Conservation (phyloP, 2,329 filamentous ascomycete species). For the Xylaria sp. region DNA sequence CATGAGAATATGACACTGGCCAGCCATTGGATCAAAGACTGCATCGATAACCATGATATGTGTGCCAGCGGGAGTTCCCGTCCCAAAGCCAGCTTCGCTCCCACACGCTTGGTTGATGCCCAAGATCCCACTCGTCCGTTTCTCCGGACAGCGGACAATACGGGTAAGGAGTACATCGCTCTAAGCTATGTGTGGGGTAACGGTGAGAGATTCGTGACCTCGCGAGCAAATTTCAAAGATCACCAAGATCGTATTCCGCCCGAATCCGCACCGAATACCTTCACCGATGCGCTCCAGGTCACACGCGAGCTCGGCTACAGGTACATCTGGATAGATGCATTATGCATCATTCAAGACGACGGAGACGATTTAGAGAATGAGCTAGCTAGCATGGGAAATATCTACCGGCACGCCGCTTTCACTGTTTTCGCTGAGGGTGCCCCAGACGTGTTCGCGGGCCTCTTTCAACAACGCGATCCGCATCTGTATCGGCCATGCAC, state of each 20-base stretch:
- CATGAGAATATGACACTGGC: conserved; percentile 13
- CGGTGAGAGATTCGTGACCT: conserved; percentile 1
- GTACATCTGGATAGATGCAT: conserved; percentile 35
- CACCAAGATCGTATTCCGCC: conserved; percentile 7
- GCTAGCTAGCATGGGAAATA: conserved; percentile 23
- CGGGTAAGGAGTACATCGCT: conserved; percentile 6
- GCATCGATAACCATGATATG: conserved; percentile 16
- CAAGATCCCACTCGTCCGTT: conserved; percentile 13
- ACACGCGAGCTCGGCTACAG: conserved; percentile 20
- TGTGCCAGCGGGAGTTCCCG: conserved; percentile 13
- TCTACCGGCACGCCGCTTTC: conserved; percentile 26
- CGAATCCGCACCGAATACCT: background rate
- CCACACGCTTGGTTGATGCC: conserved; percentile 20
- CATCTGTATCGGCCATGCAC: conserved; percentile 18
- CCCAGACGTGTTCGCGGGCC: conserved; percentile 20
- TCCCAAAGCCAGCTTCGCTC: background rate
- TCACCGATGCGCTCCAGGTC: conserved; percentile 8
- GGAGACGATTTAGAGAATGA: conserved; percentile 21
- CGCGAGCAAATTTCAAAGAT: conserved; percentile 1
- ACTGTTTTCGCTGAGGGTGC: conserved; percentile 26
- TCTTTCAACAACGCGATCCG: conserved; percentile 25
- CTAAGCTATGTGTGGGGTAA: conserved; percentile 26
- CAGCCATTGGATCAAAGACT: conserved; percentile 19
- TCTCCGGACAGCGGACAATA: background rate
- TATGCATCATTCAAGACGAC: conserved; percentile 36